Base-by-base conservation (phyloP, 1,284 basidiomycete genomes). In the Cryptococcus sp. region DNA sequence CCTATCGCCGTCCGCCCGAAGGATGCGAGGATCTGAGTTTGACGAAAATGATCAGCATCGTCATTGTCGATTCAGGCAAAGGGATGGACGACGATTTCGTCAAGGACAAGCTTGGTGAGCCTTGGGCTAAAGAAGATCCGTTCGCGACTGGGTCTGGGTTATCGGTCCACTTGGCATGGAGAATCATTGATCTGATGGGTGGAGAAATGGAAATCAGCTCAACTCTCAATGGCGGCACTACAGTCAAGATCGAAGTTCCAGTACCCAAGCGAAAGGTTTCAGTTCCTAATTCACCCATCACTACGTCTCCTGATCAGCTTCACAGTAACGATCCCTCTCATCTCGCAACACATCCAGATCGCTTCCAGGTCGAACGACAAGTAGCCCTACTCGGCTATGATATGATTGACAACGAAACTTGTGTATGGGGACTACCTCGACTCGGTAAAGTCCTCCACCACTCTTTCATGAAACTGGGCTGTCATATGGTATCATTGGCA, bases 121-220 rank as follows among this genome's bases (percentile, higher is more conserved):
- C 66, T 2, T 71, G 66, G 59, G 62, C 65, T 3, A 69, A 71
- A 42, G 65, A 75, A 50, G 71, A 74, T 47, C 59, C 64, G 2
- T 71, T 67, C 42, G 64, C 67, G 2, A 63, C 70, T 0, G 73
- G 73, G 7, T 53, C 57, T 28, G 68, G 70, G 2, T 57, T 73
- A 4, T 67, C 65, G 16, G 62, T 73, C 2, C 70, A 72, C 36
- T 61, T 75, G 16, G 70, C 73, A 2, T 70, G 67, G 45, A 60
- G 72, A 13, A 70, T 75, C 47, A 56, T 75, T 42, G 70, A 73
- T 28, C 60, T 72, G 16, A 63, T 75, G 49, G 70, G 69, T 21
- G 73, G 73, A 10, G 56, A 68, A 16, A 69, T 75, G 60, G 68
- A 71, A 25, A 70, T 75, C 37, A 59, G 61, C 7, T 73, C 72